Conservation (phyloP, 352 stramenopile species). For the Phytophthora palmivora region DNA sequence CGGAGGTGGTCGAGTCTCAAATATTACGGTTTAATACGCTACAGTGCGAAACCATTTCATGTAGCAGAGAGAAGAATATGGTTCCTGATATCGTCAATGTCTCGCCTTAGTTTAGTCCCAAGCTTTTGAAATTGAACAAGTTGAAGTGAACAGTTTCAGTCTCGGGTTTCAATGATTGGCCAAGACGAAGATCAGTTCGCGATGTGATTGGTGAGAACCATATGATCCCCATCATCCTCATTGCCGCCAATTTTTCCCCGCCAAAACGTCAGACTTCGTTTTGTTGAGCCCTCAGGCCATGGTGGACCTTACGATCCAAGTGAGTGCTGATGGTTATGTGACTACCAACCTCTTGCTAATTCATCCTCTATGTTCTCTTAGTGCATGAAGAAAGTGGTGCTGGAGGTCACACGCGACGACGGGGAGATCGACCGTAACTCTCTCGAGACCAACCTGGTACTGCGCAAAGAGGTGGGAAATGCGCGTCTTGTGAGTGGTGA, state of each 20-base stretch:
- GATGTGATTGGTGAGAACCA: slow-evolving; percentile 24
- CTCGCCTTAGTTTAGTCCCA: slow-evolving; percentile 11
- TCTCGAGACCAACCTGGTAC: slow-evolving; percentile 51
- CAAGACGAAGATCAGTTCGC: not conserved
- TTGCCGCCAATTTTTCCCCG: slow-evolving; percentile 52
- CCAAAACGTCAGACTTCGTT: slow-evolving; percentile 43
- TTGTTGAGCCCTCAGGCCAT: slow-evolving; percentile 30
- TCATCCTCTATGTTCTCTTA: slow-evolving; percentile 17
- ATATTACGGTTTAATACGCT: slow-evolving; percentile 5
- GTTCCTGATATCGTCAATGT: slow-evolving; percentile 8
- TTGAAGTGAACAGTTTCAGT: slow-evolving; percentile 32
- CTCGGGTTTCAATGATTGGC: slow-evolving; percentile 19
- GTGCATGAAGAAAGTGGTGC: slow-evolving; percentile 63
- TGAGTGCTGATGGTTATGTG: slow-evolving; percentile 10
- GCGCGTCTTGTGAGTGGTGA: slow-evolving; percentile 80
- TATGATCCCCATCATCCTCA: slow-evolving; percentile 27
- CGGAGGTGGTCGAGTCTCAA: slow-evolving; percentile 19
- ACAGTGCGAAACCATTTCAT: not conserved
- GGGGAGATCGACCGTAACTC: slow-evolving; percentile 44
- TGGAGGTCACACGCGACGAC: slow-evolving; percentile 59
- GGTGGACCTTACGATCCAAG: slow-evolving; percentile 37
- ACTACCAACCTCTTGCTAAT: not conserved
- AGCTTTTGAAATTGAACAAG: slow-evolving; percentile 21
- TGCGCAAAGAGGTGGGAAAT: slow-evolving; percentile 87
- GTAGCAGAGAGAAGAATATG: not conserved